Percentiles rank a stretch among this genome's conserved stretches.
These are phyloP conservation scores for Lasiosphaeria hispida DNA, from an alignment of 495 filamentous ascomycete genomes.

Conservation along the genomic window DNA sequence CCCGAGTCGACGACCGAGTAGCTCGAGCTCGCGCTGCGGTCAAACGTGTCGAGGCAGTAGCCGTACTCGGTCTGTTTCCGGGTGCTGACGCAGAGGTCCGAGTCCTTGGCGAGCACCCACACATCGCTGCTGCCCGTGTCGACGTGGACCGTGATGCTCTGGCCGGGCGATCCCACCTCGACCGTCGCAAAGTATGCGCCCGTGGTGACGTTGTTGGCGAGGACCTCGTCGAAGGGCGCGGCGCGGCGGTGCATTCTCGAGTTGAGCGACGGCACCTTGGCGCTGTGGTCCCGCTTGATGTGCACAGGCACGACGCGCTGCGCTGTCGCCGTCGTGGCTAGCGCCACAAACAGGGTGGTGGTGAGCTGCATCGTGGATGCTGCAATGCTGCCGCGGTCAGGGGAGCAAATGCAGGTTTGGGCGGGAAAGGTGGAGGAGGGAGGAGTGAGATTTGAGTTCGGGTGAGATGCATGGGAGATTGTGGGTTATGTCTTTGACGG, in stretches of 20 bases:
- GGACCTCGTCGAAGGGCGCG: neutral
- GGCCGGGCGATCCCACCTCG: constrained; percentile 65
- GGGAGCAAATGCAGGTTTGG: no score
- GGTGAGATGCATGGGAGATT: no score
- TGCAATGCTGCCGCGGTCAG: no score
- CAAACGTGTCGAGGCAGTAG: constrained; percentile 27
- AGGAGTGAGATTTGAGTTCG: no score
- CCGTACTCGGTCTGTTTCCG: constrained; percentile 29
- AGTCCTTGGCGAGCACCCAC: constrained; percentile 56
- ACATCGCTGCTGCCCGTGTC: constrained; percentile 86
- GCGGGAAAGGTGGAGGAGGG: no score
- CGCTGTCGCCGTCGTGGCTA: no score
- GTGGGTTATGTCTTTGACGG: no score
- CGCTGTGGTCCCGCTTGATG: neutral
- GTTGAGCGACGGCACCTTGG: neutral
- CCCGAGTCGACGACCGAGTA: constrained; percentile 56
- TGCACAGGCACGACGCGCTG: neutral
- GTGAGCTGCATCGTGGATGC: no score
- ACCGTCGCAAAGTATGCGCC: constrained; percentile 60
- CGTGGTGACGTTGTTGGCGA: constrained; percentile 13
- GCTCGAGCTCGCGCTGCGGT: constrained; percentile 60
- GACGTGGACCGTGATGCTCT: constrained; percentile 62
- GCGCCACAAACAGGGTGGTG: no score
- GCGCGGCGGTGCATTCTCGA: neutral
- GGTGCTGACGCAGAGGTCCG: constrained; percentile 34